phyloP scores from a whole-genome alignment of 345 rosid genomes.

The Eucalyptus sp. region DNA sequence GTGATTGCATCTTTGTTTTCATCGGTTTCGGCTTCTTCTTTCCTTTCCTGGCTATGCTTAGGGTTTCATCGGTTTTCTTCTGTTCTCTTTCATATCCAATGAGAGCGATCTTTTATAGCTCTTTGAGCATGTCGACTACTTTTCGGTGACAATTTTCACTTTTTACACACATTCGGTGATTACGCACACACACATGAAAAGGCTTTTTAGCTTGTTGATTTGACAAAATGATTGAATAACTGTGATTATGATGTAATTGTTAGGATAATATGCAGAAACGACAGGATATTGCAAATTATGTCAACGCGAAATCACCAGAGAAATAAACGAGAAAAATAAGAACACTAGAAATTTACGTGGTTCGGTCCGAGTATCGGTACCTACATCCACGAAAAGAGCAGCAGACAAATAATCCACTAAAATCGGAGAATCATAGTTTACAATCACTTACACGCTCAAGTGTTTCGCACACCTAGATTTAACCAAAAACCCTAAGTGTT shows the following conservation, averaged over 20 bases:
- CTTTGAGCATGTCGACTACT: neutral
- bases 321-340: no score
- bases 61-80: neutral
- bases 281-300: no score
- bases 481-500: no score
- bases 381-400: no score
- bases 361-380: no score
- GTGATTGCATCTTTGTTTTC: neutral
- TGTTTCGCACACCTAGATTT: no score
- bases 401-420: no score
- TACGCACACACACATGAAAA: neutral
- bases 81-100: neutral
- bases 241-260: neutral
- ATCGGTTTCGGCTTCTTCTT: neutral
- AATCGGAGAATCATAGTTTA: no score
- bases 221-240: neutral
- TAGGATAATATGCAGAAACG: no score
- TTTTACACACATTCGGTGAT: neutral
- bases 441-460: no score
- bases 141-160: neutral
- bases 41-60: neutral
- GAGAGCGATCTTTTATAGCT: neutral
- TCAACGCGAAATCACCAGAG: no score
- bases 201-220: neutral
- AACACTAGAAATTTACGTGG: no score